These are phyloP conservation scores for Atkinsonella texensis DNA, from an alignment of 2,329 filamentous ascomycete species.

Conservation along the genomic window DNA sequence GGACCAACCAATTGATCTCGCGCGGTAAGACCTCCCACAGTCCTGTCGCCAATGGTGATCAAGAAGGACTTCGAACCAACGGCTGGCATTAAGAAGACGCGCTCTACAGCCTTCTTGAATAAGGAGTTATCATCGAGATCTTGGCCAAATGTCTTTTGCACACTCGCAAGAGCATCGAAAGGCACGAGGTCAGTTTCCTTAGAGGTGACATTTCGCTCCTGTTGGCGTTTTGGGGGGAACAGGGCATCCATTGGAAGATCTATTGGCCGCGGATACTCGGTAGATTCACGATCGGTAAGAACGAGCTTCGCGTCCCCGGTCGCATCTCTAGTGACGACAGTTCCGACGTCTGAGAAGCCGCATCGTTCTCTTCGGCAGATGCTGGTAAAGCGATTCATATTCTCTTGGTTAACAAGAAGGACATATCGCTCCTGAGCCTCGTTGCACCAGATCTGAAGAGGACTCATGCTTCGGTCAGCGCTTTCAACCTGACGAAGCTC, in stretches of 20 bases:
- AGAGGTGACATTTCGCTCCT: conserved; percentile 62
- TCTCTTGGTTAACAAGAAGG: conserved; percentile 69
- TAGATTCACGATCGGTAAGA: conserved; percentile 69
- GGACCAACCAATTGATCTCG: conserved; percentile 94
- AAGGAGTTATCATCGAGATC: conserved; percentile 40
- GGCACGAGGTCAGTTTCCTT: conserved; percentile 53
- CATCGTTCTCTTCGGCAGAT: conserved; percentile 74
- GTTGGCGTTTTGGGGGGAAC: conserved; percentile 78
- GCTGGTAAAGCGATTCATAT: conserved; percentile 62
- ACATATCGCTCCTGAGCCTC: conserved; percentile 97
- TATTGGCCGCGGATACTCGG: conserved; percentile 64
- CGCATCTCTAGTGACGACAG: conserved; percentile 50
- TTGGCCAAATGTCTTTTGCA: conserved; percentile 52
- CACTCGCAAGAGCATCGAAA: conserved; percentile 57
- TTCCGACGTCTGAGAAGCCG: conserved; percentile 83
- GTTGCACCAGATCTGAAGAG: conserved; percentile 95
- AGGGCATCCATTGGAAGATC: conserved; percentile 81
- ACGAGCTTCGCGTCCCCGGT: conserved; percentile 60
- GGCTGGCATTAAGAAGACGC: conserved; percentile 73
- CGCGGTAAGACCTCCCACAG: conserved; percentile 77
- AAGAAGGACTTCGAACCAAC: conserved; percentile 97
- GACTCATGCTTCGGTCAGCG: conserved; percentile 83
- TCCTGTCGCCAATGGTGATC: conserved; percentile 90
- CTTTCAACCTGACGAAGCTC: conserved; percentile 91
- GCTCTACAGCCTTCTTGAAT: conserved; percentile 55